A percentile compares a stretch with the other conserved stretches of the same genome.
Evolutionary conservation across 352 stramenopile species (phyloP).

Genomic region (Phytophthora pinifolia): DNA sequence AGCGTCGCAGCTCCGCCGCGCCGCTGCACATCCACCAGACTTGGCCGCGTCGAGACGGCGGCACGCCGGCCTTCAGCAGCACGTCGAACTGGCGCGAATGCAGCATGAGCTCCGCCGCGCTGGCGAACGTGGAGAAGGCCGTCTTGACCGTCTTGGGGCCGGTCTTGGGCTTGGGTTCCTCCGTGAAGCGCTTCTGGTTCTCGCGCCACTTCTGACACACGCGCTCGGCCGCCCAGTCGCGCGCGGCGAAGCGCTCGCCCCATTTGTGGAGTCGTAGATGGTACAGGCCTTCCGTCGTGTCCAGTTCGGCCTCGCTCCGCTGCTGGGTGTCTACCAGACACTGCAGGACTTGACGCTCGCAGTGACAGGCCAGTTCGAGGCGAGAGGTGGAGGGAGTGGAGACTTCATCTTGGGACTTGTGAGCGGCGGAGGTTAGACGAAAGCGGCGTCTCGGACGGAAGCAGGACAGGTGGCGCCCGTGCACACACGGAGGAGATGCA

Average conservation of each 20-base stretch:
- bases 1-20: conserved; percentile 46
- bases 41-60: conserved; percentile 59
- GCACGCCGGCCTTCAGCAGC: conserved; percentile 63
- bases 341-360: conserved; percentile 47
- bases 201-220: conserved; percentile 77
- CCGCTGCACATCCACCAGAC: conserved; percentile 87
- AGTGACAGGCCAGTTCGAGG: conserved; percentile 39
- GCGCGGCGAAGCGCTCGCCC: conserved; percentile 52
- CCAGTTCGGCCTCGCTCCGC: conserved; percentile 14
- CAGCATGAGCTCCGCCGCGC: conserved; percentile 49
- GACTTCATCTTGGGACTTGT: conserved; percentile 2
- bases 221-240: conserved; percentile 53
- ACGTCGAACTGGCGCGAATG: conserved; percentile 66
- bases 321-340: conserved; percentile 30
- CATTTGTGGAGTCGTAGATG: conserved; percentile 44
- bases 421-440: conserved; percentile 11
- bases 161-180: conserved; percentile 21
- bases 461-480: conserved; percentile 58
- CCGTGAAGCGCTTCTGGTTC: conserved; percentile 56
- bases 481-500: conserved; percentile 11
- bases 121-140: conserved; percentile 49
- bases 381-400: neutral
- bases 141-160: conserved; percentile 42
- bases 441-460: conserved; percentile 70
- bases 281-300: conserved; percentile 33